Percentiles rank a stretch among this genome's conserved stretches.
These are phyloP conservation scores for Alloteropsis angusta DNA, from an alignment of 202 grass and related monocot species.

Conservation along the genomic window DNA sequence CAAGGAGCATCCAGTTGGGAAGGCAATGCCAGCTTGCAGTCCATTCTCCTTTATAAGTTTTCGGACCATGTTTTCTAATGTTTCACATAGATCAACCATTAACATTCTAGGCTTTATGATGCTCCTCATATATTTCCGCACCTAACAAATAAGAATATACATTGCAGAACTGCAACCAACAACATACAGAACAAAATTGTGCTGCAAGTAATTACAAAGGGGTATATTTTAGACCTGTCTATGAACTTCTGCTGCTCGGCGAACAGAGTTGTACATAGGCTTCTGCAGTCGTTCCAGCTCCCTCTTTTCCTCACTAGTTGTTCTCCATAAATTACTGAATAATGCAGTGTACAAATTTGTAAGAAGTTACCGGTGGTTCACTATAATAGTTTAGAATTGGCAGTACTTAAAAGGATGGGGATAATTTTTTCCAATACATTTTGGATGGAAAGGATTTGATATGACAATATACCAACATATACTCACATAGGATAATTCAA, in stretches of 20 bases:
- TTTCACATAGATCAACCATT: slow-evolving; percentile 67
- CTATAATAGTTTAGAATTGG: not conserved
- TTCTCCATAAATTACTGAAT: slow-evolving; percentile 87
- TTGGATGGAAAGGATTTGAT: not conserved
- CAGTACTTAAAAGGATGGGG: not conserved
- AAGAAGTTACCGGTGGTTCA: not conserved
- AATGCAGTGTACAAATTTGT: slow-evolving; percentile 12
- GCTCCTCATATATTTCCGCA: slow-evolving; percentile 88
- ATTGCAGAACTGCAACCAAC: slow-evolving; percentile 17
- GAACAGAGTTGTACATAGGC: slow-evolving; percentile 79
- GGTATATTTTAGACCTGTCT: slow-evolving; percentile 52
- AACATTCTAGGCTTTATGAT: slow-evolving; percentile 74
- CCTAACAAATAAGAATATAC: slow-evolving; percentile 38
- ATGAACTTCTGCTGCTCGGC: slow-evolving; percentile 96
- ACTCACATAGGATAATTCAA: not conserved
- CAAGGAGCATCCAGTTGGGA: slow-evolving; percentile 95
- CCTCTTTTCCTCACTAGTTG: slow-evolving; percentile 86
- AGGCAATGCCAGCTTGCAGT: slow-evolving; percentile 96
- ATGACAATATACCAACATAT: not conserved
- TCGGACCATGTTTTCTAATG: slow-evolving; percentile 85
- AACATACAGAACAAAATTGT: not conserved
- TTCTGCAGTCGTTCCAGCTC: slow-evolving; percentile 82
- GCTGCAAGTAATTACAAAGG: not conserved
- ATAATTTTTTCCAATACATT: not conserved
- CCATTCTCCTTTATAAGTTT: slow-evolving; percentile 95